phyloP scores from a whole-genome alignment of 305 asterid species.

The Fraxinus angustifolia region DNA sequence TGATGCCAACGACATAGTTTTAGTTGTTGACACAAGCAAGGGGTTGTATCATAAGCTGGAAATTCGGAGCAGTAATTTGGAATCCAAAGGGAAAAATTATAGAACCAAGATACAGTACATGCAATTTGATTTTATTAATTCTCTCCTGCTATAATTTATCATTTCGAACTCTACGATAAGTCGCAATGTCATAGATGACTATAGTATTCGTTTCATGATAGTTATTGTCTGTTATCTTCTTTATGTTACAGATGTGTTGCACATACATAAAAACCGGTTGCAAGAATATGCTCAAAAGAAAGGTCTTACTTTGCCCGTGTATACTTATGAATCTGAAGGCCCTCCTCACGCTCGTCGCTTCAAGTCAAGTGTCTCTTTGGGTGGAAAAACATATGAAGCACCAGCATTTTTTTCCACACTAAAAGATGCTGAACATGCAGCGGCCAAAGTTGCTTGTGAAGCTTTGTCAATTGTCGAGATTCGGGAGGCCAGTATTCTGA shows the following conservation, averaged over 20 bases:
- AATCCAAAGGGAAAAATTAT: neutral
- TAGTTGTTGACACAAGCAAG: neutral
- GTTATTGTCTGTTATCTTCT: neutral
- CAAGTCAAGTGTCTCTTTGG: constrained; percentile 53
- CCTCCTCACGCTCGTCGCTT: constrained; percentile 74
- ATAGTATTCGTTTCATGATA: neutral
- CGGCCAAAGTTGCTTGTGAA: constrained; percentile 73
- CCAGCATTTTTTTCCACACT: constrained; percentile 47
- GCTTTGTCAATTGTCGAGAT: constrained; percentile 36
- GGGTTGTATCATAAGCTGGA: neutral
- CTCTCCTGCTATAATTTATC: neutral
- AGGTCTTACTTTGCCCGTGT: constrained; percentile 48
- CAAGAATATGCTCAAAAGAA: constrained; percentile 67
- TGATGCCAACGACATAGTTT: neutral
- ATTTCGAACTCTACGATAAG: neutral
- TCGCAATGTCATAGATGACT: neutral
- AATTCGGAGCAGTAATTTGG: neutral
- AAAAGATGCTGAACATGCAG: constrained; percentile 87
- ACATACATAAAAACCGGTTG: constrained; percentile 63
- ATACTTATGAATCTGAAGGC: constrained; percentile 58
- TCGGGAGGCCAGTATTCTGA: constrained; percentile 46
- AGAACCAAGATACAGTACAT: neutral
- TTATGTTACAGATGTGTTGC: constrained; percentile 37
- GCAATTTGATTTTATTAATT: neutral
- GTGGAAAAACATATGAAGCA: constrained; percentile 47